phyloP scores from a whole-genome alignment of 805 yeast genomes.

The Jamesozyma piceae region DNA sequence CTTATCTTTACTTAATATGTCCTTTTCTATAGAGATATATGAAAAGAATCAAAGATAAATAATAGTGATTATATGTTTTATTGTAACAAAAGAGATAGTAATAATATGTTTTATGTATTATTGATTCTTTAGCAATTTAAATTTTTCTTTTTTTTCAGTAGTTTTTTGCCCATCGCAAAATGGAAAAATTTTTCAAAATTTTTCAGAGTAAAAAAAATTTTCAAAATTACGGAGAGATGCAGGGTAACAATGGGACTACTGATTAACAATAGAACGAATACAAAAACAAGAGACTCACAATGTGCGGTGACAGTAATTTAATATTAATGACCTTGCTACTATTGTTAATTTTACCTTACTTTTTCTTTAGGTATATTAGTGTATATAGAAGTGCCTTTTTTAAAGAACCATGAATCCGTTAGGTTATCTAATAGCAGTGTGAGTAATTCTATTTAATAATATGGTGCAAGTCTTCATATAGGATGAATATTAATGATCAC shows the following conservation, averaged over 20 bases:
- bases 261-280: background rate
- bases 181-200: background rate
- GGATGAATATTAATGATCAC: too few species aligned
- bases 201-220: background rate
- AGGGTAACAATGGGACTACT: background rate
- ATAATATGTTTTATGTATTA: background rate
- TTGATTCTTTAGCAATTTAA: too few species aligned
- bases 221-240: background rate
- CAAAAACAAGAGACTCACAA: background rate
- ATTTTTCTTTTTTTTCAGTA: background rate
- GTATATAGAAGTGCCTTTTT: too few species aligned
- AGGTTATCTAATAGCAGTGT: too few species aligned
- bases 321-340: too few species aligned
- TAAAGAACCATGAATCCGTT: too few species aligned
- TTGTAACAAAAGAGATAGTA: background rate
- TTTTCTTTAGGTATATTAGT: too few species aligned
- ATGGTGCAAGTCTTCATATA: too few species aligned
- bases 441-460: too few species aligned
- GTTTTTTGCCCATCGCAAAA: slow-evolving; percentile 3
- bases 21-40: background rate
- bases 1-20: background rate
- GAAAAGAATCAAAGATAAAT: background rate
- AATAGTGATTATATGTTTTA: background rate
- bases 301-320: too few species aligned
- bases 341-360: too few species aligned